Evolutionary conservation across 2,329 filamentous ascomycete species (phyloP), one percentile per base, ranked within the genome.

Genomic region (Verticillium dahliae): DNA sequence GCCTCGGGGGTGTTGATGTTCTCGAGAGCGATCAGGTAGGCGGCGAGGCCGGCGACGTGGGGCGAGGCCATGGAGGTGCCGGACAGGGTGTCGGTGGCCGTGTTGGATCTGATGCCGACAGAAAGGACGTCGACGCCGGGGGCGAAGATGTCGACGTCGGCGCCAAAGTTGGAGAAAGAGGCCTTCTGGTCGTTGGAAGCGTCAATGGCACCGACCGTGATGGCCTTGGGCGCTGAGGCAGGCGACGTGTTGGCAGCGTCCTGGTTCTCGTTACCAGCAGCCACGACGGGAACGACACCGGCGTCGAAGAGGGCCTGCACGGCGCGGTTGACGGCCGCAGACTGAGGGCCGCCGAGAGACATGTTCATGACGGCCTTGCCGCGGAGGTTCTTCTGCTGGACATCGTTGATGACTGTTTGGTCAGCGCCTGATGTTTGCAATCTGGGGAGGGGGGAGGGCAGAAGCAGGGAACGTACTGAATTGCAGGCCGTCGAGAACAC

Each of bases 41-140:
- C 87, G 14, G 85, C 86, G 3, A 91, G 77, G 57, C 89, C 89
- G 57, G 85, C 82, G 60, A 90, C 80, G 70, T 90, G 87, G 1
- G 88, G 88, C 13, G 82, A 81, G 33, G 88, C 86, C 86, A 89
- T 89, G 64, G 81, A 83, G 64, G 84, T 85, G 59, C 83, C 84
- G 67, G 78, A 82, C 57, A 85, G 74, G 18, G 70, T 71, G 39
- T 72, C 72, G 58, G 75, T 79, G 63, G 73, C 78, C 22, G 73
- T 80, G 67, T 82, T 73, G 65, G 69, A 79, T n/a, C 69, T 65
- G 71, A 85, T 85, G 60, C 81, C 81, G 50, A 81, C 80, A 64
- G 80, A 83, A 60, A 79, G 71, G 34, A 87, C 77, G 58, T 80
- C 66, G 59, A 86, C 81, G 57, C 84, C 85, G 3, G 83, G 82